A percentile compares a stretch with the other conserved stretches of the same genome.
Evolutionary conservation across 345 rosid species (phyloP).

Genomic region (Rhodamnia argentea): DNA sequence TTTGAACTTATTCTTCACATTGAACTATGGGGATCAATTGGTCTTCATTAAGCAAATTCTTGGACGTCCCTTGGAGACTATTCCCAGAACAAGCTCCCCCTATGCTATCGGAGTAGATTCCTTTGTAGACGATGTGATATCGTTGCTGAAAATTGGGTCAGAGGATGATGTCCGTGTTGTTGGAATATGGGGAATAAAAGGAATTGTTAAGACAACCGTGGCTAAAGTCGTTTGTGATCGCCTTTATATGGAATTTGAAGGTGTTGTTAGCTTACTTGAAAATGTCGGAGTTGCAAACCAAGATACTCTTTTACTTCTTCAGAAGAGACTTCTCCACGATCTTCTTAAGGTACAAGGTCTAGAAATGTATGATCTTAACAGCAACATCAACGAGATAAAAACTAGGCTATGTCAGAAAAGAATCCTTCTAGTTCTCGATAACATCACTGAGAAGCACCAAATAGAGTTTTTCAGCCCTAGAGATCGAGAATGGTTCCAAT

Average conservation of each 20-base stretch:
- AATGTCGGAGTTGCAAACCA: background rate
- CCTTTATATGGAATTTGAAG: background rate
- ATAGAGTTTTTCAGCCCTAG: background rate
- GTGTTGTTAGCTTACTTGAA: slow-evolving; percentile 4
- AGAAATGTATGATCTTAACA: background rate
- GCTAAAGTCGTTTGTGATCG: background rate
- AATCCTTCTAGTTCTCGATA: slow-evolving; percentile 1
- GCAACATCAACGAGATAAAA: background rate
- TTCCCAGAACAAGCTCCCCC: too few relatives aligned
- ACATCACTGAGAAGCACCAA: background rate
- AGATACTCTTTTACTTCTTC: background rate
- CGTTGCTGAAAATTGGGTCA: too few relatives aligned
- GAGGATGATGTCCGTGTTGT: too few relatives aligned
- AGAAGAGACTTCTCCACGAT: background rate
- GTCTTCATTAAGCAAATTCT: too few relatives aligned
- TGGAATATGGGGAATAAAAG: background rate
- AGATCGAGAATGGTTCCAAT: background rate
- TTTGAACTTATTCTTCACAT: too few relatives aligned
- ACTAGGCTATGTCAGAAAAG: background rate
- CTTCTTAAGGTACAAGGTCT: background rate
- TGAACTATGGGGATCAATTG: too few relatives aligned
- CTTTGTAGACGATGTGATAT: too few relatives aligned
- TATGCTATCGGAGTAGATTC: too few relatives aligned
- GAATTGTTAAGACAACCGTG: slow-evolving; percentile 4
- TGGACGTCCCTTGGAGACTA: too few relatives aligned